phyloP scores from a whole-genome alignment of 2,329 filamentous ascomycete species.

The Venturiaceae sp. region DNA sequence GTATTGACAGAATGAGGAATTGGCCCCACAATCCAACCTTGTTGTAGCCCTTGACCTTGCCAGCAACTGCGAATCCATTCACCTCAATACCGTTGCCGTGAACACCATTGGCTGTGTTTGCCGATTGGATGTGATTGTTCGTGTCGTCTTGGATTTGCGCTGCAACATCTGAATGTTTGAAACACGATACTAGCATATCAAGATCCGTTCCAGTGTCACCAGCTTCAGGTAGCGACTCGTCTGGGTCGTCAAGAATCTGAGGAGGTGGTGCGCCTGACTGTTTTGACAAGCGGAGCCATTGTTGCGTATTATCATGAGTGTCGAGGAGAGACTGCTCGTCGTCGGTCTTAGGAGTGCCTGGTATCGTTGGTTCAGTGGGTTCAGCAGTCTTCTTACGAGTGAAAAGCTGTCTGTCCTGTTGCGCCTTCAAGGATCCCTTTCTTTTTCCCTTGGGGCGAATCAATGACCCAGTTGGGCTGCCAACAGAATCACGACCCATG shows the following conservation, averaged over 20 bases:
- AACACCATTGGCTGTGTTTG: constrained; percentile 55
- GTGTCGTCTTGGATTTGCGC: constrained; percentile 69
- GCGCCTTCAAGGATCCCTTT: constrained; percentile 70
- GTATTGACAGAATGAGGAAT: constrained; percentile 78
- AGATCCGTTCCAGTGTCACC: constrained; percentile 60
- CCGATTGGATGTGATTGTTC: constrained; percentile 52
- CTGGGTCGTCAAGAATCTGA: constrained; percentile 60
- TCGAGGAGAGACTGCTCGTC: constrained; percentile 48
- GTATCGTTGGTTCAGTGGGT: constrained; percentile 1
- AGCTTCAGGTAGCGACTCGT: constrained; percentile 50
- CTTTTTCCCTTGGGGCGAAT: constrained; percentile 60
- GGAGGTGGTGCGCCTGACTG: constrained; percentile 44
- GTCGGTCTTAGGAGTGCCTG: constrained; percentile 36
- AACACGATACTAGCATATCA: constrained; percentile 69
- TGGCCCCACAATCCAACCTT: constrained; percentile 72
- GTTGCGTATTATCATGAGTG: constrained; percentile 40
- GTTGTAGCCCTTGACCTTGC: constrained; percentile 66
- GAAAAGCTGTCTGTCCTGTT: constrained; percentile 84
- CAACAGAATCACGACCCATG: constrained; percentile 46
- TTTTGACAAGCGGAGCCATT: constrained; percentile 51
- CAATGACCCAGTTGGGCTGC: constrained; percentile 51
- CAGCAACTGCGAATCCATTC: constrained; percentile 41
- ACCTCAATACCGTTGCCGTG: constrained; percentile 32
- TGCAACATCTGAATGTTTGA: constrained; percentile 69
- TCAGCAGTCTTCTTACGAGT: constrained; percentile 57